Evolutionary conservation across 2,329 filamentous ascomycete genomes (phyloP).

Genomic region (Blumeriella jaapii): DNA sequence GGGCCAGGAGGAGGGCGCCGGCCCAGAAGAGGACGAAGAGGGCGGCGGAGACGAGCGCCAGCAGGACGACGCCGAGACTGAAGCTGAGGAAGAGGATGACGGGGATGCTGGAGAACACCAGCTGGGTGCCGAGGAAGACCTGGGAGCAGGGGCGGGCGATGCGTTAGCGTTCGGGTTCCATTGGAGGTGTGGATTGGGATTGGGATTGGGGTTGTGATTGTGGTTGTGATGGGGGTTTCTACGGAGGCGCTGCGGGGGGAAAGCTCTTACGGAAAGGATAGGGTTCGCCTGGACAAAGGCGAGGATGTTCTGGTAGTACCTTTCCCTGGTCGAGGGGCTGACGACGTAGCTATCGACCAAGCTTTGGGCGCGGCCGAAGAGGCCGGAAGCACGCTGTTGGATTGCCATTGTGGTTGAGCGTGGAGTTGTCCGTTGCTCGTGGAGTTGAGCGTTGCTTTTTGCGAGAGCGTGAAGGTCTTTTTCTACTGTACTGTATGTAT

Average conservation of each 20-base stretch:
- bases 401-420: conserved; percentile 18
- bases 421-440: too few relatives aligned
- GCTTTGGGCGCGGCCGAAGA: conserved; percentile 13
- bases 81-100: conserved; percentile 59
- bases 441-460: too few relatives aligned
- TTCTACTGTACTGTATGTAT: too few relatives aligned
- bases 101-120: conserved; percentile 54
- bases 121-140: conserved; percentile 57
- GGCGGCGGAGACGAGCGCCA: conserved; percentile 55
- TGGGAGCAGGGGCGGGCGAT: too few relatives aligned
- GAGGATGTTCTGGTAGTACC: conserved; percentile 40
- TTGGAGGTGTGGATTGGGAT: background rate
- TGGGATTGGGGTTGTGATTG: background rate
- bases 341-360: conserved; percentile 38
- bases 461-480: too few relatives aligned
- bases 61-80: conserved; percentile 46
- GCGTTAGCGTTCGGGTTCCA: conserved; percentile 5
- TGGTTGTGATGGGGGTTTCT: background rate
- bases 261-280: conserved; percentile 51
- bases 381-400: conserved; percentile 13
- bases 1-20: conserved; percentile 49
- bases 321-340: conserved; percentile 47
- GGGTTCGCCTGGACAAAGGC: conserved; percentile 53
- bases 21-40: conserved; percentile 58
- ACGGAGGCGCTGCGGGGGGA: background rate